Evolutionary conservation across 1,284 basidiomycete genomes (phyloP).

Genomic region (Hemileia vastatrix): DNA sequence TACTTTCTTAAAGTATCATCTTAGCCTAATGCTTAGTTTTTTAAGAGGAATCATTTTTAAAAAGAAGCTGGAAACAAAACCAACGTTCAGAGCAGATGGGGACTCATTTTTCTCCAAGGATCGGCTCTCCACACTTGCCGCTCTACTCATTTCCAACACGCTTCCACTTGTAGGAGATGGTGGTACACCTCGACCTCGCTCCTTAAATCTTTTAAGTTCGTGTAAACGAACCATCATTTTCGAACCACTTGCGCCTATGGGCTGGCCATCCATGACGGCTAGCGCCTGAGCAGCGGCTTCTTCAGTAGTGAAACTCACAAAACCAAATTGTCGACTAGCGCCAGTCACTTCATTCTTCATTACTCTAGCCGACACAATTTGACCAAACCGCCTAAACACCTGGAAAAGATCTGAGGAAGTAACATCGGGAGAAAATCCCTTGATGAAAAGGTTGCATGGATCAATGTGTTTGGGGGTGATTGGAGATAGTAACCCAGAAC

Average conservation of each 20-base stretch:
- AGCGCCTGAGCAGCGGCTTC: constrained; percentile 58
- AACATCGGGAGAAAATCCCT: constrained; percentile 76
- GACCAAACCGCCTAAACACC: constrained; percentile 52
- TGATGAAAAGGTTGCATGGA: constrained; percentile 69
- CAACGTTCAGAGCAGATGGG: no score
- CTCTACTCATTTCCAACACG: no score
- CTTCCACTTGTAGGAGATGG: no score
- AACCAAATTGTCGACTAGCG: constrained; percentile 84
- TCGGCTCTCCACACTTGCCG: no score
- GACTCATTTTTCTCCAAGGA: no score
- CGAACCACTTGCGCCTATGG: constrained; percentile 55
- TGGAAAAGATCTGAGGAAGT: constrained; percentile 70
- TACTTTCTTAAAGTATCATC: no score
- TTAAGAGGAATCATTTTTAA: no score
- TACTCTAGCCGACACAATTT: constrained; percentile 63
- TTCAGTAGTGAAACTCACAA: constrained; percentile 59
- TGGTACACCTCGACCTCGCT: constrained; percentile 50
- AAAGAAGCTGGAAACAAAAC: no score
- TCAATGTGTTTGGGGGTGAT: constrained; percentile 78
- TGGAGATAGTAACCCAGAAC: constrained; percentile 59
- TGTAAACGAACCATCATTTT: constrained; percentile 74
- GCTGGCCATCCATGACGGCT: constrained; percentile 65
- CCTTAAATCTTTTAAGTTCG: constrained; percentile 75
- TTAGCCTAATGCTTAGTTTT: no score
- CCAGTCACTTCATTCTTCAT: constrained; percentile 73